Conservation (phyloP, 495 filamentous ascomycete species). For the Cercophora scortea region DNA sequence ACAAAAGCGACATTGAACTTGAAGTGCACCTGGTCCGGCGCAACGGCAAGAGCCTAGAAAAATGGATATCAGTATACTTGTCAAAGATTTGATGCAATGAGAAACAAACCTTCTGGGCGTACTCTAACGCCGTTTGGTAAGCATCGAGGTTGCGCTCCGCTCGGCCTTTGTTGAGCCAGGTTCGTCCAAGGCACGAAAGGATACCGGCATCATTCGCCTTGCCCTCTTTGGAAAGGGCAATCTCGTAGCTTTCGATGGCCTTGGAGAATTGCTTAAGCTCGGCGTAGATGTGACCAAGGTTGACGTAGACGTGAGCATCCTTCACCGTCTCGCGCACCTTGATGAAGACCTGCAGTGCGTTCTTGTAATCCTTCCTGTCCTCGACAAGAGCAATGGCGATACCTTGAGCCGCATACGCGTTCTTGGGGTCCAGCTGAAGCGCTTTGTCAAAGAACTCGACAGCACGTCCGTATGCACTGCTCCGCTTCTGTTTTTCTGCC, state of each 20-base stretch:
- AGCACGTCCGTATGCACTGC: conserved; percentile 76
- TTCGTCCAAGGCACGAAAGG: conserved; percentile 86
- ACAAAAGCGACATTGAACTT: conserved; percentile 98
- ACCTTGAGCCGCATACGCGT: conserved; percentile 93
- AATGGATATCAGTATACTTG: conserved; percentile 7
- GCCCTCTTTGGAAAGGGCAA: conserved; percentile 72
- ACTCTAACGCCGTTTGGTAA: conserved; percentile 84
- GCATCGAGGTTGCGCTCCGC: conserved; percentile 67
- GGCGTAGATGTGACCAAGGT: conserved; percentile 85
- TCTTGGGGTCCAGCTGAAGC: conserved; percentile 81
- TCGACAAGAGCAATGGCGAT: conserved; percentile 90
- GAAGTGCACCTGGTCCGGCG: conserved; percentile 78
- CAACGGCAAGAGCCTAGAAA: conserved; percentile 59
- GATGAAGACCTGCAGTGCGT: conserved; percentile 75
- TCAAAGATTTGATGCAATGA: neutral
- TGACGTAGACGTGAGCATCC: conserved; percentile 79
- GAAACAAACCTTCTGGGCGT: conserved; percentile 59
- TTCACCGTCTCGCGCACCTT: conserved; percentile 84
- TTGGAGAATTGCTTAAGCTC: conserved; percentile 83
- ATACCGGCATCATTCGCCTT: conserved; percentile 71
- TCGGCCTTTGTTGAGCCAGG: conserved; percentile 81
- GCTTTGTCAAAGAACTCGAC: conserved; percentile 99
- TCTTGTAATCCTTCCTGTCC: conserved; percentile 77
- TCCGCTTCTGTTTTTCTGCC: conserved; percentile 79
- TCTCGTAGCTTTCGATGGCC: conserved; percentile 90